Evolutionary conservation across 352 stramenopile genomes (phyloP).

Genomic region (Phytophthora melonis): DNA sequence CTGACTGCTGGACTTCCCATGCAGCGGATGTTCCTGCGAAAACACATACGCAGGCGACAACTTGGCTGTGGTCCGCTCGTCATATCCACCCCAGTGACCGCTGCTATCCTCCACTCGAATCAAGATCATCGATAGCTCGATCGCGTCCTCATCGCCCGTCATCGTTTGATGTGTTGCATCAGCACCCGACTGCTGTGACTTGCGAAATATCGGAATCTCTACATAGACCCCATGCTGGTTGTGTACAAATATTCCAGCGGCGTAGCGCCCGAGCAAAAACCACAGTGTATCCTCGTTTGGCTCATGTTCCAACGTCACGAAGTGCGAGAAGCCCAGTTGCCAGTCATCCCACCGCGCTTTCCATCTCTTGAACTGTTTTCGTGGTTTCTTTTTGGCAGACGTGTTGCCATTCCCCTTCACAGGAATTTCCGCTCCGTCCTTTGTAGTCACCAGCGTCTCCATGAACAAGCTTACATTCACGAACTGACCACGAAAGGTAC

Average conservation of each 20-base stretch:
- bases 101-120: no score
- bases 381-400: not conserved
- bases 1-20: no score
- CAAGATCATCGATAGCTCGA: no score
- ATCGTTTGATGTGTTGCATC: no score
- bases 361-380: not conserved
- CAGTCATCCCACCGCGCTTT: not conserved
- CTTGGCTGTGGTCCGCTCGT: no score
- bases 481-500: not conserved
- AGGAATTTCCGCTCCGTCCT: not conserved
- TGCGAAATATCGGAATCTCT: conserved; percentile 8
- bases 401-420: not conserved
- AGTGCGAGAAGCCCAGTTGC: conserved; percentile 5
- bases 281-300: conserved; percentile 4
- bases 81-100: no score
- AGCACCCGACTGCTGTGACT: not conserved
- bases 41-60: no score
- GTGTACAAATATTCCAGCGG: conserved; percentile 1
- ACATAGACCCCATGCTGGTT: no score
- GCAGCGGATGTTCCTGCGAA: no score
- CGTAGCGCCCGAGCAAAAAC: conserved; percentile 2
- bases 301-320: not conserved
- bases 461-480: not conserved
- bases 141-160: no score
- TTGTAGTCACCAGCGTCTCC: not conserved